Percentiles rank a stretch among this genome's conserved stretches.
These are phyloP conservation scores for Teunomyces pallodes DNA, from an alignment of 805 yeast species.

Conservation along the genomic window DNA sequence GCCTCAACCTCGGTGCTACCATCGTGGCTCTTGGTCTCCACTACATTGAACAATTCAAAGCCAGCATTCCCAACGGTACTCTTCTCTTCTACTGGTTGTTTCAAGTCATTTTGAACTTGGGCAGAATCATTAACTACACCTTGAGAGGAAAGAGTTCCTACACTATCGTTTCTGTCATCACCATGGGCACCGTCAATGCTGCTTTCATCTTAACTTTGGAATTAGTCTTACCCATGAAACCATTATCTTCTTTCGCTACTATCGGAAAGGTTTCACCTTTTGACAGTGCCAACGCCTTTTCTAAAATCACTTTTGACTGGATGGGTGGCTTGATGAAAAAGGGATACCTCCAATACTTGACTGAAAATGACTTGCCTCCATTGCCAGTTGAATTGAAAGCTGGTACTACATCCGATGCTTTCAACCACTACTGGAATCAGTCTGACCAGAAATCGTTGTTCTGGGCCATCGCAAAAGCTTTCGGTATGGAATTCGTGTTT, in stretches of 20 bases:
- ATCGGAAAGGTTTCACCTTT: constrained; percentile 33
- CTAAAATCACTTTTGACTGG: constrained; percentile 83
- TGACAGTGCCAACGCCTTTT: constrained; percentile 57
- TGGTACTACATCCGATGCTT: constrained; percentile 43
- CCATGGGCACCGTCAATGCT: constrained; percentile 30
- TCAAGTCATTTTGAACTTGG: constrained; percentile 44
- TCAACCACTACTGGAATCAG: constrained; percentile 59
- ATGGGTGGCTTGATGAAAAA: constrained; percentile 79
- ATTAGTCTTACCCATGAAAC: constrained; percentile 32
- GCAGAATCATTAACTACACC: constrained; percentile 41
- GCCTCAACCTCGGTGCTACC: constrained; percentile 39
- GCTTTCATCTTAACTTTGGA: constrained; percentile 46
- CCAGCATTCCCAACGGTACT: constrained; percentile 62
- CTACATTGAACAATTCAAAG: constrained; percentile 68
- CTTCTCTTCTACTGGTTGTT: constrained; percentile 77
- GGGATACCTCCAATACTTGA: constrained; percentile 63
- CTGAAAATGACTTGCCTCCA: constrained; percentile 69
- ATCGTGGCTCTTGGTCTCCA: constrained; percentile 56
- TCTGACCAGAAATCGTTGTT: constrained; percentile 54
- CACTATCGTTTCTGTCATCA: constrained; percentile 39
- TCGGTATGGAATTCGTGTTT: constrained; percentile 65
- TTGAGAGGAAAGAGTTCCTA: constrained; percentile 36
- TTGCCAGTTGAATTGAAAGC: constrained; percentile 70
- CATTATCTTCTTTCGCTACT: constrained; percentile 9
- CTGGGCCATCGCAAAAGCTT: constrained; percentile 63